Base-by-base conservation (phyloP, 1,139 yeast species). In the Groenewaldozyma sp. region DNA sequence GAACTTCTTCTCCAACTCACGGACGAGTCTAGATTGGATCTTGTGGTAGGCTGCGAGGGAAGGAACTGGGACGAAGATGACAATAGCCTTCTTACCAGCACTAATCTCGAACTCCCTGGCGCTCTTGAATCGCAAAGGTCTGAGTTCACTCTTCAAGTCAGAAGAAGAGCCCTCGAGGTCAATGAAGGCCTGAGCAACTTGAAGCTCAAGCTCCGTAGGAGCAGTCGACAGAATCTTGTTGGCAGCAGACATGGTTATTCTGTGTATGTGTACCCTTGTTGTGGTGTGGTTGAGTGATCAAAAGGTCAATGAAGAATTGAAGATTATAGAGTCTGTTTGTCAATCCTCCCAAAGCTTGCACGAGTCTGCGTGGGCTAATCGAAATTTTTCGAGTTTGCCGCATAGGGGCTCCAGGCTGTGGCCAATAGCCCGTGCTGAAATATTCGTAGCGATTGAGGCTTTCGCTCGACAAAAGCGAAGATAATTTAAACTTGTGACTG, bases 1-100 rank as follows among this genome's bases (percentile, higher is more conserved):
- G 88, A 91, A 91, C 77, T 91, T 91, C 94, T 91, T 91, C 77
- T 91, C 98, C 70, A 91, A 84, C 78, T 91, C 98, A 76, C 98
- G 91, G 75, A 96, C 87, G 70, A 91, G 82, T 76, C 70, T 64
- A 54, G 59, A 63, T 78, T 91, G 98, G 62, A 87, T 94, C 76
- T 82, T 87, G 87, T 91, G 95, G 93, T 84, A 88, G 59, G 82
- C 81, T 59, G 76, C 63, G 69, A 91, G 81, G 62, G 87, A 76
- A 73, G 98, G 96, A 60, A 83, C 94, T 70, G 98, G 98, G 60
- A 91, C 96, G 67, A 91, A 91, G 73, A 91, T 76, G 70, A 91
- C 95, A 68, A 91, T 79, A 62, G 97, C 97, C 78, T 87, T 87
- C 82, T 91, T 91, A 74, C 96, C 97, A 69, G 95, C 95, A 64